phyloP scores from a whole-genome alignment of 768 basidiomycete species.

The Amanita molliuscula region DNA sequence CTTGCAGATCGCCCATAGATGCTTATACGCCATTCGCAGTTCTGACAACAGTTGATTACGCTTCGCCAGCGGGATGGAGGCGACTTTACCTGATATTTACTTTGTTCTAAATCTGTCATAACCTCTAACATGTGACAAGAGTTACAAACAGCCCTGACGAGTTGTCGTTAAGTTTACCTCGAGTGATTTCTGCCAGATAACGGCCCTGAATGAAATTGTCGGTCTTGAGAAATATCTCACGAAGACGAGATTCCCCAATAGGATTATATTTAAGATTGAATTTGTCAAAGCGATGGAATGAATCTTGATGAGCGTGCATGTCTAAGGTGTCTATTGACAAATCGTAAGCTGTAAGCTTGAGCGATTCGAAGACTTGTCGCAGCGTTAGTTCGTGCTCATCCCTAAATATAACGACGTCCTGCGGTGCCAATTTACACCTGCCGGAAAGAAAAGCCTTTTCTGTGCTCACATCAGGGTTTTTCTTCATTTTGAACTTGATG shows the following conservation, averaged over 20 bases:
- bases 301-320: conserved; percentile 98
- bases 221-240: conserved; percentile 98
- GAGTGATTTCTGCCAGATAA: conserved; percentile 91
- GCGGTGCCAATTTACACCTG: not conserved
- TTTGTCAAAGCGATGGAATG: conserved; percentile 97
- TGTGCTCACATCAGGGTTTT: conserved; percentile 55
- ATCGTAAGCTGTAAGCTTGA: conserved; percentile 93
- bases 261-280: conserved; percentile 98
- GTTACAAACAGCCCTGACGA: not conserved
- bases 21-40: conserved; percentile 95
- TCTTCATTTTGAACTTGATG: conserved; percentile 98
- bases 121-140: conserved; percentile 47
- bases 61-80: not conserved
- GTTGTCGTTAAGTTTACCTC: conserved; percentile 35
- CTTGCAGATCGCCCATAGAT: conserved; percentile 77
- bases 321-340: conserved; percentile 97
- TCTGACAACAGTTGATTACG: conserved; percentile 29
- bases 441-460: not conserved
- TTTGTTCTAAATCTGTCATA: conserved; percentile 96
- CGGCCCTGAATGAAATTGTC: conserved; percentile 90
- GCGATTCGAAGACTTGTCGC: conserved; percentile 90
- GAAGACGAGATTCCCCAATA: conserved; percentile 85
- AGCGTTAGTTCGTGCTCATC: conserved; percentile 85
- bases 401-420: conserved; percentile 96
- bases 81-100: conserved; percentile 81